Percentiles rank a stretch among this genome's conserved stretches.
phyloP scores from a whole-genome alignment of 73 alveolate species.

The Breviolum minutum region DNA sequence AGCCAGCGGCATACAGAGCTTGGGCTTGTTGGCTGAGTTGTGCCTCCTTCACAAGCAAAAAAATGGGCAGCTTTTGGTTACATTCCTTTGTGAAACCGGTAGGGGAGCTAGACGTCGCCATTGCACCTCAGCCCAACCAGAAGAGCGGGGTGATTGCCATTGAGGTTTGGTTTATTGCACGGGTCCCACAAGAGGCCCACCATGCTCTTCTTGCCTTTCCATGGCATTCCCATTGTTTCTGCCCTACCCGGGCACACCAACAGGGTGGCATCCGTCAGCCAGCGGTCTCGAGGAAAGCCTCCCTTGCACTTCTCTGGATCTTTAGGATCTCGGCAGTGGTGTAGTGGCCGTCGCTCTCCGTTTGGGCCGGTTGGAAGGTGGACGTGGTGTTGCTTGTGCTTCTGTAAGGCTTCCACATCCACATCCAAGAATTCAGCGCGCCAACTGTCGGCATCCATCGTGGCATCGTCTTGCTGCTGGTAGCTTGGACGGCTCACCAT shows the following conservation, averaged over 20 bases:
- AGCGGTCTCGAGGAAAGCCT: neutral
- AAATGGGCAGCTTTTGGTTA: neutral
- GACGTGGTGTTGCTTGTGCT: conserved; percentile 59
- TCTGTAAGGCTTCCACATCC: conserved; percentile 47
- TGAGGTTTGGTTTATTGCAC: conserved; percentile 1
- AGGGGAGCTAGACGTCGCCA: conserved; percentile 41
- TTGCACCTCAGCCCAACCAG: conserved; percentile 48
- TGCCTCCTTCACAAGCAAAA: neutral
- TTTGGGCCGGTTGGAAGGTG: conserved; percentile 7
- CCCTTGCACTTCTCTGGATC: conserved; percentile 48
- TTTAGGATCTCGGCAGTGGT: conserved; percentile 33
- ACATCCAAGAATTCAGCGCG: neutral
- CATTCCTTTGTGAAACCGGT: conserved; percentile 6
- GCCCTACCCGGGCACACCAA: conserved; percentile 18
- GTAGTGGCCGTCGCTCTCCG: neutral
- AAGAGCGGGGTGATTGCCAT: conserved; percentile 48
- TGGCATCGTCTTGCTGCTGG: neutral
- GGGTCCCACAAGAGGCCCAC: conserved; percentile 57
- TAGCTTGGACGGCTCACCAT: conserved; percentile 42
- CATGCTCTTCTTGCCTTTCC: conserved; percentile 43
- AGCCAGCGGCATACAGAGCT: neutral
- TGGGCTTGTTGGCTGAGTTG: conserved; percentile 19
- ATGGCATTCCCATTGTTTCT: neutral
- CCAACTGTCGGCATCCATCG: neutral
- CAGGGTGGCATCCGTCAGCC: neutral